Conservation (phyloP, 768 basidiomycete species). For the Hericium coralloides region DNA sequence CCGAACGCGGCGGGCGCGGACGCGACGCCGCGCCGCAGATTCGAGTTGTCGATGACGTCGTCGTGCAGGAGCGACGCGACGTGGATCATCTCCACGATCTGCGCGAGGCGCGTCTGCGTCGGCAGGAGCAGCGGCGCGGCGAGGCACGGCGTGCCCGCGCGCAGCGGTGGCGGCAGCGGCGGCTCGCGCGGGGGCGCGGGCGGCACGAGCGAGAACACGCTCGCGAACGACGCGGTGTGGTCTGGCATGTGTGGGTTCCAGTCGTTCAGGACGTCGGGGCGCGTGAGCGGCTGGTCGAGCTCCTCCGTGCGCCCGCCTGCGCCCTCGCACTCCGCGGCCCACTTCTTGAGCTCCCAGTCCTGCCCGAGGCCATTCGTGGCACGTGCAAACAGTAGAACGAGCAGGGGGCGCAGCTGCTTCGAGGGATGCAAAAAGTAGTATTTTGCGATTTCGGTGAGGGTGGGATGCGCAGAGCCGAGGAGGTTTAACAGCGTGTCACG, state of each 20-base stretch:
- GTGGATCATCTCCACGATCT: constrained; percentile 97
- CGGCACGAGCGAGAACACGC: constrained; percentile 39
- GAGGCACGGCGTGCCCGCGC: constrained; percentile 23
- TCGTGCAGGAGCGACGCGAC: constrained; percentile 92
- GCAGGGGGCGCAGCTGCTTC: constrained; percentile 82
- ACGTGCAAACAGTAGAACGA: constrained; percentile 83
- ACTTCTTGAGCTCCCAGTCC: constrained; percentile 49
- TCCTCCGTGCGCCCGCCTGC: constrained; percentile 44
- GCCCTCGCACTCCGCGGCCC: constrained; percentile 51
- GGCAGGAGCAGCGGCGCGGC: constrained; percentile 50
- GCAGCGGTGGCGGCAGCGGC: constrained; percentile 21
- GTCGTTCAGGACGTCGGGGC: constrained; percentile 79
- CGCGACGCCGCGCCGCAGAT: constrained; percentile 59
- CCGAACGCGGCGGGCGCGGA: constrained; percentile 73
- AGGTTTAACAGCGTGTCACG: constrained; percentile 66
- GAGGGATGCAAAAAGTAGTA: constrained; percentile 89
- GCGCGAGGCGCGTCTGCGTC: constrained; percentile 85
- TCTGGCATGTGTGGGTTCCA: constrained; percentile 86
- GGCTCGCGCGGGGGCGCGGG: constrained; percentile 32
- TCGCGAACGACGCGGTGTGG: constrained; percentile 59
- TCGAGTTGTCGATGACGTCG: constrained; percentile 71
- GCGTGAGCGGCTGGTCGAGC: constrained; percentile 73
- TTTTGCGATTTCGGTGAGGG: constrained; percentile 78
- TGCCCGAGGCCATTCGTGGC: constrained; percentile 88
- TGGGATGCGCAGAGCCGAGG: constrained; percentile 83